Conservation (phyloP, 257 asterid species). For the Thymus quinquecostatus region DNA sequence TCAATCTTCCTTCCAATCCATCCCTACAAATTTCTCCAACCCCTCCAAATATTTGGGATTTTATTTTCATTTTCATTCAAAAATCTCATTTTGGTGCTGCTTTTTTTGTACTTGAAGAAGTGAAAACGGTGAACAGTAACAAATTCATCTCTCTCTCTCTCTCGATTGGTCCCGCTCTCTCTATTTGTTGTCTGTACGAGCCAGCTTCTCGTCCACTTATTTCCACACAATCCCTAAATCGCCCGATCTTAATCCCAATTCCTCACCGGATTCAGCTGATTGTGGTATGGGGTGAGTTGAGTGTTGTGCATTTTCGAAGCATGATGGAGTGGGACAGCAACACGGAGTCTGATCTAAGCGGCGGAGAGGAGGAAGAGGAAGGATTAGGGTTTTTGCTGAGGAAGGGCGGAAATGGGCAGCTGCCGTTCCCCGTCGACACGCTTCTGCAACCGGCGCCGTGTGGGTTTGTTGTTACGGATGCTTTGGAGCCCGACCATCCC, state of each 20-base stretch:
- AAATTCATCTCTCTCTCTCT: conserved; percentile 6
- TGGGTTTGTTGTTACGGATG: conserved; percentile 87
- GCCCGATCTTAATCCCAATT: conserved; percentile 14
- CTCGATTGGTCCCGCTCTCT: conserved; percentile 34
- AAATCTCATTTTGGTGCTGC: conserved; percentile 14
- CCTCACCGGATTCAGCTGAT: neutral
- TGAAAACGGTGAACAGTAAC: conserved; percentile 22
- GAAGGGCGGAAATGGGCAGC: conserved; percentile 49
- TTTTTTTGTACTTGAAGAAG: conserved; percentile 24
- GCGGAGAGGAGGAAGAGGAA: conserved; percentile 49
- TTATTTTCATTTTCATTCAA: neutral
- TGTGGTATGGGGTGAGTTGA: conserved; percentile 39
- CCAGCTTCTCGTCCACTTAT: conserved; percentile 43
- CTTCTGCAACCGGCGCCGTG: conserved; percentile 88
- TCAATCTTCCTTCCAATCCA: too few relatives aligned
- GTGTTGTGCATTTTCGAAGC: conserved; percentile 4
- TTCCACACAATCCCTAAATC: conserved; percentile 27
- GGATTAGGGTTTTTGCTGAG: conserved; percentile 74
- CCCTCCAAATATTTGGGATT: conserved; percentile 9
- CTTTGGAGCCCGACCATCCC: conserved; percentile 84
- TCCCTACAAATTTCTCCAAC: neutral
- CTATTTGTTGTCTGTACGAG: neutral
- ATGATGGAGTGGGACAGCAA: conserved; percentile 93
- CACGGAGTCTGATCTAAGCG: conserved; percentile 75
- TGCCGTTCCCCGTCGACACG: conserved; percentile 76